Percentiles rank a stretch among this genome's conserved stretches.
These are phyloP conservation scores for Chlamydomonas urium DNA, from an alignment of 139 green algal genomes.

Conservation along the genomic window DNA sequence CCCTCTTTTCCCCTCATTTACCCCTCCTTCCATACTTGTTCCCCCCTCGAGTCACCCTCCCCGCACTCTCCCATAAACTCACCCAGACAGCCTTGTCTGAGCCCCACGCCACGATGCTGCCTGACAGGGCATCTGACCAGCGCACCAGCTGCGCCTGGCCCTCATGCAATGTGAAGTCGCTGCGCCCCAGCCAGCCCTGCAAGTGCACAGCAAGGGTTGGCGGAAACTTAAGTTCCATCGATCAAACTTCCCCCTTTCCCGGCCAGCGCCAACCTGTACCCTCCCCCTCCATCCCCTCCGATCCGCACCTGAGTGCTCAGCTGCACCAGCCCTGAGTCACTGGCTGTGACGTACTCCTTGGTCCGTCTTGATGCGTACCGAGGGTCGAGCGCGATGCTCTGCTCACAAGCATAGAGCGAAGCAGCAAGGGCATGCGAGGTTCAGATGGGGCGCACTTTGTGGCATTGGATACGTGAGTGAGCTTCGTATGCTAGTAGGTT, in stretches of 20 bases:
- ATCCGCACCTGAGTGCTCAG: conserved; percentile 64
- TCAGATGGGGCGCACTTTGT: too few relatives aligned
- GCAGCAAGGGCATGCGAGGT: too few relatives aligned
- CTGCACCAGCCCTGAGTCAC: conserved; percentile 56
- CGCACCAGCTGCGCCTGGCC: conserved; percentile 61
- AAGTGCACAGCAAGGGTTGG: too few relatives aligned
- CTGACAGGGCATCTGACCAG: conserved; percentile 72
- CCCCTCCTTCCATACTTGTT: too few relatives aligned
- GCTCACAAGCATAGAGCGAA: neutral
- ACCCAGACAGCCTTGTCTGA: conserved; percentile 69
- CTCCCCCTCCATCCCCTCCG: neutral
- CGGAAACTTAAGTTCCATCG: too few relatives aligned
- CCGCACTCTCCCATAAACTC: too few relatives aligned
- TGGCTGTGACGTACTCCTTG: conserved; percentile 75
- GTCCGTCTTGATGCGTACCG: conserved; percentile 62
- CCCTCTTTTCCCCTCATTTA: too few relatives aligned
- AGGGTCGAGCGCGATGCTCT: conserved; percentile 80
- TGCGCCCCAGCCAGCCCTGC: conserved; percentile 82
- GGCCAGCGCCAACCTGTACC: too few relatives aligned
- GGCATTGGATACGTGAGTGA: too few relatives aligned
- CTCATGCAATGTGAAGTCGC: conserved; percentile 68
- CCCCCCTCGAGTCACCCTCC: too few relatives aligned
- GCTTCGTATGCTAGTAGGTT: too few relatives aligned
- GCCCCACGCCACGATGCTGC: conserved; percentile 89
- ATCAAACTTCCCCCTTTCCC: too few relatives aligned